These are phyloP conservation scores for Hygrocybe punicea DNA, from an alignment of 768 basidiomycete genomes.

Conservation along the genomic window DNA sequence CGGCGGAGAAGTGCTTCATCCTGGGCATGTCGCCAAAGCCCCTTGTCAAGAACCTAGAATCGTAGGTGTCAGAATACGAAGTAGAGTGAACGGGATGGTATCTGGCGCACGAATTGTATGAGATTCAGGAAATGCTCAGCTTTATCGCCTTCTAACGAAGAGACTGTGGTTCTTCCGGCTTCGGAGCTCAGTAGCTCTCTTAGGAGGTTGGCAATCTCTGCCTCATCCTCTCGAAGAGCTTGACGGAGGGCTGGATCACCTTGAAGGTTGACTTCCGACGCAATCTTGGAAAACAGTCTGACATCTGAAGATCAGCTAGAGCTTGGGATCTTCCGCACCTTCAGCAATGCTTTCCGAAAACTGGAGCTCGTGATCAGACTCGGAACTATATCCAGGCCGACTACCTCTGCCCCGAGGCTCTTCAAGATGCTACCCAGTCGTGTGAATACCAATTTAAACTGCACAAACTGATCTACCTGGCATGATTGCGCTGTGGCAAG, in stretches of 20 bases:
- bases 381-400: too few species aligned
- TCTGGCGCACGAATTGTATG: background rate
- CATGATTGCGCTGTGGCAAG: too few species aligned
- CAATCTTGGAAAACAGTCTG: background rate
- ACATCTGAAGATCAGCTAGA: too few species aligned
- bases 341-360: too few species aligned
- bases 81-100: background rate
- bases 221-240: background rate
- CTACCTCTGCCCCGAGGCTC: too few species aligned
- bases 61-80: background rate
- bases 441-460: too few species aligned
- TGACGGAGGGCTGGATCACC: background rate
- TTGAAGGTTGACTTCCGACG: background rate
- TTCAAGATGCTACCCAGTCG: too few species aligned
- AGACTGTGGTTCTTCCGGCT: background rate
- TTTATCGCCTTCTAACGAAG: background rate
- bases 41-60: conserved; percentile 4
- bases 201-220: background rate
- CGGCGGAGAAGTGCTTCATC: too few species aligned
- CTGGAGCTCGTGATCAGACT: too few species aligned
- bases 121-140: conserved; percentile 10
- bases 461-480: too few species aligned
- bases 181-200: background rate
- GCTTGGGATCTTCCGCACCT: too few species aligned
- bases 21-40: background rate